phyloP scores from a whole-genome alignment of 805 yeast species.

The Torulaspora microellipsoides region DNA sequence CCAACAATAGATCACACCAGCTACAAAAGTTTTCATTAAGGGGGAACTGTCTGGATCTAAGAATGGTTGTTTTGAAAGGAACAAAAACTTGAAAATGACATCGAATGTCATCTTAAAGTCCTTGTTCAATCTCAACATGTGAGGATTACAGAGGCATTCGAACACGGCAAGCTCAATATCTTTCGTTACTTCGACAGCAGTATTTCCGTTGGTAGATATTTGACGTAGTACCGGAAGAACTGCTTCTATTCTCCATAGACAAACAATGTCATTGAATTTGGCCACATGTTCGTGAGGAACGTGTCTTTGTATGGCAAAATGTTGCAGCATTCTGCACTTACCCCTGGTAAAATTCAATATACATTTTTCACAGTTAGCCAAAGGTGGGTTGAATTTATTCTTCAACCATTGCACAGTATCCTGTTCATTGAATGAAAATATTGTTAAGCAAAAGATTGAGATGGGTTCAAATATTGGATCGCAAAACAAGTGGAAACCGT shows the following conservation, averaged over 20 bases:
- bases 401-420: slow-evolving; percentile 44
- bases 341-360: slow-evolving; percentile 49
- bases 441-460: slow-evolving; percentile 50
- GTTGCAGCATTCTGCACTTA: slow-evolving; percentile 46
- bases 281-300: slow-evolving; percentile 42
- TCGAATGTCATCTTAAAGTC: slow-evolving; percentile 38
- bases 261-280: slow-evolving; percentile 34
- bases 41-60: slow-evolving; percentile 17
- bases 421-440: slow-evolving; percentile 53
- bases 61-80: slow-evolving; percentile 29
- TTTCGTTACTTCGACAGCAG: slow-evolving; percentile 18
- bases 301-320: slow-evolving; percentile 48
- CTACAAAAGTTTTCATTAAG: slow-evolving; percentile 29
- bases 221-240: slow-evolving; percentile 22
- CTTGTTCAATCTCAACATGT: slow-evolving; percentile 40
- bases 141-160: slow-evolving; percentile 52
- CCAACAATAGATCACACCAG: slow-evolving; percentile 52
- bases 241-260: slow-evolving; percentile 34
- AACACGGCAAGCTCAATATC: slow-evolving; percentile 33
- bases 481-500: slow-evolving; percentile 51
- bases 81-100: slow-evolving; percentile 33
- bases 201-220: slow-evolving; percentile 22
- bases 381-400: slow-evolving; percentile 36
- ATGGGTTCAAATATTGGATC: slow-evolving; percentile 45
- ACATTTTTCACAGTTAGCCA: slow-evolving; percentile 52